Percentiles rank a stretch among this genome's conserved stretches.
These are phyloP conservation scores for Aspergillus sp. DNA, from an alignment of 2,329 filamentous ascomycete species.

Conservation along the genomic window DNA sequence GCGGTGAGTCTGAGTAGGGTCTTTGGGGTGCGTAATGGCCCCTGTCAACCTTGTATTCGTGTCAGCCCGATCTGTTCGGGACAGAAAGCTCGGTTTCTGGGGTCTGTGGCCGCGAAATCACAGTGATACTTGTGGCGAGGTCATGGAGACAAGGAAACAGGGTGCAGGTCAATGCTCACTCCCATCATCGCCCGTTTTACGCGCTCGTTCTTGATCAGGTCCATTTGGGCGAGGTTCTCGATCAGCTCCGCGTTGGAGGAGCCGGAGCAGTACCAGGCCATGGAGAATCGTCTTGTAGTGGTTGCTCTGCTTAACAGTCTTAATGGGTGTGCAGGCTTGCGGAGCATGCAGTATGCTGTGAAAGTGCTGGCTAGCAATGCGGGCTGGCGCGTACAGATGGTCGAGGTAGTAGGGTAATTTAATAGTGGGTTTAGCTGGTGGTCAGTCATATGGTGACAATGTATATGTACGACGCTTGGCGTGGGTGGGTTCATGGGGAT, in stretches of 20 bases:
- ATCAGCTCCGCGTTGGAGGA: conserved; percentile 71
- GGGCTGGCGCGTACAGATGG: background rate
- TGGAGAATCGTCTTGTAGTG: conserved; percentile 38
- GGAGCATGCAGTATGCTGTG: background rate
- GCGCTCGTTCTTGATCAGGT: conserved; percentile 67
- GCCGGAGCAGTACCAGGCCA: conserved; percentile 91
- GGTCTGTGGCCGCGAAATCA: background rate
- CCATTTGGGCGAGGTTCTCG: conserved; percentile 69
- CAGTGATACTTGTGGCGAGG: too few species aligned
- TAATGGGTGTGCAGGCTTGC: too few species aligned
- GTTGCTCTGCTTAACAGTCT: background rate
- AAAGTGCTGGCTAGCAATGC: background rate
- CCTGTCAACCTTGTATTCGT: conserved; percentile 68
- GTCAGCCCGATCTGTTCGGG: background rate
- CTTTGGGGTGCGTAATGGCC: conserved; percentile 71
- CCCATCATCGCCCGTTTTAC: conserved; percentile 79
- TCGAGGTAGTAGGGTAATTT: background rate
- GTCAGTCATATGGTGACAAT: too few species aligned
- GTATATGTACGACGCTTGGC: background rate
- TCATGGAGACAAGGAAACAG: background rate
- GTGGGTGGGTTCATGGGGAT: background rate
- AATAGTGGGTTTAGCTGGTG: background rate
- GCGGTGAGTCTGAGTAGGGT: conserved; percentile 73
- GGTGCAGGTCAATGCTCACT: conserved; percentile 43
- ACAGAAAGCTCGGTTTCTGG: background rate